phyloP scores from a whole-genome alignment of 768 basidiomycete genomes.

The Erythrobasidium yunnanense region DNA sequence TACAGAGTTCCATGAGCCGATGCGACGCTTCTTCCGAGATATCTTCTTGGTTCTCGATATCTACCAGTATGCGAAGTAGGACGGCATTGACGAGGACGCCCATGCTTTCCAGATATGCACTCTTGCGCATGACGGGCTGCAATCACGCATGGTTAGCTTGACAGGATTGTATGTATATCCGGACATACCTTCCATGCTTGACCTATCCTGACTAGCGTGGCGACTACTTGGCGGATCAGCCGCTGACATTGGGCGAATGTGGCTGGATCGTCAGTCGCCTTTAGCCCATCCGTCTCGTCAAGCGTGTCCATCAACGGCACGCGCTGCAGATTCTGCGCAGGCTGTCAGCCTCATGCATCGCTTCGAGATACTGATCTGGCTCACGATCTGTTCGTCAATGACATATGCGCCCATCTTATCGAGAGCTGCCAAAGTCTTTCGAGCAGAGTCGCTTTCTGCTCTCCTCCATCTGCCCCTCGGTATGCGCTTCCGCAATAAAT shows the following conservation, averaged over 20 bases:
- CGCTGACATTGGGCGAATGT: slow-evolving; percentile 37
- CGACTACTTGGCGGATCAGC: slow-evolving; percentile 39
- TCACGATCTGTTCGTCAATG: slow-evolving; percentile 20
- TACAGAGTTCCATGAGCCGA: slow-evolving; percentile 42
- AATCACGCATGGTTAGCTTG: background rate
- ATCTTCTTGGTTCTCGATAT: slow-evolving; percentile 42
- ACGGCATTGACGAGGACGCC: slow-evolving; percentile 42
- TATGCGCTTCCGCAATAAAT: background rate
- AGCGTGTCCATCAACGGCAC: slow-evolving; percentile 38
- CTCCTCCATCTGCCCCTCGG: background rate
- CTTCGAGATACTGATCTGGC: slow-evolving; percentile 15
- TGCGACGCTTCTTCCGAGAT: slow-evolving; percentile 45
- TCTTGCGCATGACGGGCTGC: slow-evolving; percentile 41
- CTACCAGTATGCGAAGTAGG: slow-evolving; percentile 39
- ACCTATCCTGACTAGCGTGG: slow-evolving; percentile 41
- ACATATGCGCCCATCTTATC: background rate
- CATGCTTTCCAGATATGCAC: slow-evolving; percentile 37
- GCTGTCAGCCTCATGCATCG: slow-evolving; percentile 36
- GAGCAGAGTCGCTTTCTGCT: background rate
- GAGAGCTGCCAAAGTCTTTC: background rate
- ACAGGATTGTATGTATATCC: background rate
- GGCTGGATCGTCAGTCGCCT: slow-evolving; percentile 33
- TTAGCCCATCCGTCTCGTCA: slow-evolving; percentile 39
- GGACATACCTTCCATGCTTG: slow-evolving; percentile 42
- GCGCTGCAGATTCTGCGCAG: slow-evolving; percentile 37